Conservation (phyloP, 306 rosid species). For the Calophaca sinica region DNA sequence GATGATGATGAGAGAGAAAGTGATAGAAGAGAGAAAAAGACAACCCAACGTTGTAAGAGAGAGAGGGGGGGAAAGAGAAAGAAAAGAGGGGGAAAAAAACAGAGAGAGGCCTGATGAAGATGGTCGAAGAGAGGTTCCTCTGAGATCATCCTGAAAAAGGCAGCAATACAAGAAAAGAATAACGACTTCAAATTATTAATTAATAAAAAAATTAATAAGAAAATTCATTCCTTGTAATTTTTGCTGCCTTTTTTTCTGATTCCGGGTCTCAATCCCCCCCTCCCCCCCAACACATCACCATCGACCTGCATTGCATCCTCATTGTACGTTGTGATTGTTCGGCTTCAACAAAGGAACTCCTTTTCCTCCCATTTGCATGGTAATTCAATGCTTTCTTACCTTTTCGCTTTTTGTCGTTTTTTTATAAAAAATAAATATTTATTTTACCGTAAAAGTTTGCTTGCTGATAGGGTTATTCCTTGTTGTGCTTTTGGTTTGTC, state of each 20-base stretch:
- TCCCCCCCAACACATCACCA: slow-evolving; percentile 4
- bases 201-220: neutral
- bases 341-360: slow-evolving; percentile 20
- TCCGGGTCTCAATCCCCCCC: slow-evolving; percentile 54
- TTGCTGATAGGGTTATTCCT: slow-evolving; percentile 79
- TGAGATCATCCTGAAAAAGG: slow-evolving; percentile 81
- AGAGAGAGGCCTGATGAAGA: slow-evolving; percentile 50
- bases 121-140: slow-evolving; percentile 81
- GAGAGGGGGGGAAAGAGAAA: slow-evolving; percentile 17
- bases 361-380: slow-evolving; percentile 56
- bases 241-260: slow-evolving; percentile 78
- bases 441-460: slow-evolving; percentile 46
- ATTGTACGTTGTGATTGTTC: slow-evolving; percentile 37
- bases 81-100: slow-evolving; percentile 13
- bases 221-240: slow-evolving; percentile 38
- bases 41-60: slow-evolving; percentile 16
- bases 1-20: slow-evolving; percentile 56
- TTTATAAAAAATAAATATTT: neutral
- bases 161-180: slow-evolving; percentile 53
- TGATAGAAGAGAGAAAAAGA: slow-evolving; percentile 19
- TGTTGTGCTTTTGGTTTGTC: slow-evolving; percentile 35
- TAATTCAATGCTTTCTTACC: slow-evolving; percentile 41
- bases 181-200: neutral
- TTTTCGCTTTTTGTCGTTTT: slow-evolving; percentile 23
- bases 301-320: slow-evolving; percentile 41